These are phyloP conservation scores for Candida nemodendra DNA, from an alignment of 805 yeast genomes.

Conservation along the genomic window DNA sequence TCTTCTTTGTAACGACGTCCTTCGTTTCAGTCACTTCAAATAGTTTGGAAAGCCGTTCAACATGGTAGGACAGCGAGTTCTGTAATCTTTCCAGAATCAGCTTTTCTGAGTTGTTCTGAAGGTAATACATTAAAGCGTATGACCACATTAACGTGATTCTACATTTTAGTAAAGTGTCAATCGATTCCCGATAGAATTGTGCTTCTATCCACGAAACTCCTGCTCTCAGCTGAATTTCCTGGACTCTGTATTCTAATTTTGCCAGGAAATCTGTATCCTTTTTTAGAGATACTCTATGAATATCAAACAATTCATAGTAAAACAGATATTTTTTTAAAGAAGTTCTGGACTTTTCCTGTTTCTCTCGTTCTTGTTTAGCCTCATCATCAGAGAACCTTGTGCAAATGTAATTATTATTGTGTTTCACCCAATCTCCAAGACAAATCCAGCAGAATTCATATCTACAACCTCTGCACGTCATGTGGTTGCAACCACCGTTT, in stretches of 20 bases:
- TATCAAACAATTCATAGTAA: slow-evolving; percentile 69
- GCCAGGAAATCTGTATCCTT: slow-evolving; percentile 65
- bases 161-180: slow-evolving; percentile 60
- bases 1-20: slow-evolving; percentile 27
- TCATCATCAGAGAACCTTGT: slow-evolving; percentile 46
- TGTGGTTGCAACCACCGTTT: slow-evolving; percentile 96
- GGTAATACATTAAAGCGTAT: slow-evolving; percentile 73
- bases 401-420: slow-evolving; percentile 68
- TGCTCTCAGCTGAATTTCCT: slow-evolving; percentile 58
- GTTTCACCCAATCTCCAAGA: slow-evolving; percentile 68
- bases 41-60: slow-evolving; percentile 34
- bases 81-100: slow-evolving; percentile 54
- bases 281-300: slow-evolving; percentile 73
- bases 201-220: slow-evolving; percentile 85
- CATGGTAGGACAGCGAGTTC: slow-evolving; percentile 23
- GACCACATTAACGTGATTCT: slow-evolving; percentile 88
- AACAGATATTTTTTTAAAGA: slow-evolving; percentile 67
- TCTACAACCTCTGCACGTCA: slow-evolving; percentile 78
- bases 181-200: slow-evolving; percentile 76
- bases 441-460: slow-evolving; percentile 95
- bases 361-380: slow-evolving; percentile 36
- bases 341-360: slow-evolving; percentile 42
- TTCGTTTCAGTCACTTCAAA: slow-evolving; percentile 32
- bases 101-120: slow-evolving; percentile 49
- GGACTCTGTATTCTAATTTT: slow-evolving; percentile 63